These are phyloP conservation scores for Dichotomopilus funicola DNA, from an alignment of 2,329 filamentous ascomycete species.

Conservation along the genomic window DNA sequence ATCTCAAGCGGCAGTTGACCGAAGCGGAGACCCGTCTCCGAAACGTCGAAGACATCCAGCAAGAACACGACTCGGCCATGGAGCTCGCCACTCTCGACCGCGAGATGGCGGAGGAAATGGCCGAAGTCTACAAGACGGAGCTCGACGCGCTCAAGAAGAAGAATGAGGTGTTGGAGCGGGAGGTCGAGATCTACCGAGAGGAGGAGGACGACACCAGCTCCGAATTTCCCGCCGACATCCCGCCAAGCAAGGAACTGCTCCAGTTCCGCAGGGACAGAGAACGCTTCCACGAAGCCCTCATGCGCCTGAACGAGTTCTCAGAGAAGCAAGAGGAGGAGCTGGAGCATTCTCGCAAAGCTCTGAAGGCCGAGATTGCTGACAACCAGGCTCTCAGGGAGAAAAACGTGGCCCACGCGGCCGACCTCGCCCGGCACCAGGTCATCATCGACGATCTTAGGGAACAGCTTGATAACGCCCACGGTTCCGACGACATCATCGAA, in stretches of 20 bases:
- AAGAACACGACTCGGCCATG: constrained; percentile 76
- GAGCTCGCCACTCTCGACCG: constrained; percentile 85
- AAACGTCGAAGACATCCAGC: constrained; percentile 64
- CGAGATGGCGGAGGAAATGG: constrained; percentile 93
- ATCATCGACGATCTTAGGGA: constrained; percentile 80
- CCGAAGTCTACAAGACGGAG: constrained; percentile 75
- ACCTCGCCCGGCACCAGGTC: constrained; percentile 63
- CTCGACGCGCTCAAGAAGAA: constrained; percentile 69
- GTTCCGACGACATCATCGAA: constrained; percentile 90
- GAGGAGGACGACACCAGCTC: constrained; percentile 80
- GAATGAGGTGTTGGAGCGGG: constrained; percentile 77
- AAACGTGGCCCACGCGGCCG: constrained; percentile 63
- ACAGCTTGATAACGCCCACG: constrained; percentile 82
- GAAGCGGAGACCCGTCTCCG: constrained; percentile 66
- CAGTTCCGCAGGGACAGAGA: constrained; percentile 91
- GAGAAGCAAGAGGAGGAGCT: constrained; percentile 79
- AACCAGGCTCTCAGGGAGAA: constrained; percentile 61
- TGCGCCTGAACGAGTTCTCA: constrained; percentile 78
- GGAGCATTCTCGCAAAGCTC: constrained; percentile 62
- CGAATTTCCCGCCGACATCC: constrained; percentile 83
- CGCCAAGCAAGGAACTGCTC: constrained; percentile 78
- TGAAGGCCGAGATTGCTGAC: constrained; percentile 69
- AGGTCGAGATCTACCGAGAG: constrained; percentile 78
- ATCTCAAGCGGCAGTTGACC: constrained; percentile 70
- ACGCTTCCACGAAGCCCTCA: constrained; percentile 73